These are phyloP conservation scores for Cyathus striatus DNA, from an alignment of 768 basidiomycete genomes.

Conservation along the genomic window DNA sequence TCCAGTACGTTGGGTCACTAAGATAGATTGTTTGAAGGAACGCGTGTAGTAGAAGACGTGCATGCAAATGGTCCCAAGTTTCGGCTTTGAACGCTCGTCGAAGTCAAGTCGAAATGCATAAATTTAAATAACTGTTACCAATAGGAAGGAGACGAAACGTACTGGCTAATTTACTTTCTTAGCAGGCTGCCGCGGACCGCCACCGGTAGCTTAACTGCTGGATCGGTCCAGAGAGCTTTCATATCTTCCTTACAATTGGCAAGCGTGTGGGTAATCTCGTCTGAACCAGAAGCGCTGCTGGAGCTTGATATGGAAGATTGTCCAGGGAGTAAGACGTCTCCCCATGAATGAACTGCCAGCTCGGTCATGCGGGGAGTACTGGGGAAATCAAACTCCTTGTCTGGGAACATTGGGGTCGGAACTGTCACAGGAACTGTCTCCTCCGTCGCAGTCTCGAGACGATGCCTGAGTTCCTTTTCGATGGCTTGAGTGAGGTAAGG, in stretches of 20 bases:
- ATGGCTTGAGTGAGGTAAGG: conserved; percentile 57
- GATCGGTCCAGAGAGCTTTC: conserved; percentile 58
- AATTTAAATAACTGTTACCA: too few species aligned
- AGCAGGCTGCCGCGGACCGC: too few species aligned
- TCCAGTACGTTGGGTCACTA: too few species aligned
- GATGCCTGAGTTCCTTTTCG: conserved; percentile 58
- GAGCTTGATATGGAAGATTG: conserved; percentile 1
- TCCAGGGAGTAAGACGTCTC: conserved; percentile 32
- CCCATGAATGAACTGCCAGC: conserved; percentile 52
- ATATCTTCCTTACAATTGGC: conserved; percentile 59
- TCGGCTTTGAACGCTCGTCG: too few species aligned
- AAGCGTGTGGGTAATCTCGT: conserved; percentile 44
- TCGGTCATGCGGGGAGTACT: conserved; percentile 31
- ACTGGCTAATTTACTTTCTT: too few species aligned
- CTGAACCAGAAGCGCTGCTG: conserved; percentile 8
- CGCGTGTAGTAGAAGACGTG: too few species aligned
- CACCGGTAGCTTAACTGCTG: conserved; percentile 43
- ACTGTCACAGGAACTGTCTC: too few species aligned
- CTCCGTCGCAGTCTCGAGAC: conserved; percentile 49
- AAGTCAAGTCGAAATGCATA: too few species aligned
- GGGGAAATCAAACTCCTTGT: conserved; percentile 12
- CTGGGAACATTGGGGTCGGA: too few species aligned
- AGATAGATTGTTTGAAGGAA: too few species aligned
- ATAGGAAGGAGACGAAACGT: too few species aligned
- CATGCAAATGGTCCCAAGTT: too few species aligned